Evolutionary conservation across 2,329 filamentous ascomycete species (phyloP).

Genomic region (Metarhizium anisopliae): DNA sequence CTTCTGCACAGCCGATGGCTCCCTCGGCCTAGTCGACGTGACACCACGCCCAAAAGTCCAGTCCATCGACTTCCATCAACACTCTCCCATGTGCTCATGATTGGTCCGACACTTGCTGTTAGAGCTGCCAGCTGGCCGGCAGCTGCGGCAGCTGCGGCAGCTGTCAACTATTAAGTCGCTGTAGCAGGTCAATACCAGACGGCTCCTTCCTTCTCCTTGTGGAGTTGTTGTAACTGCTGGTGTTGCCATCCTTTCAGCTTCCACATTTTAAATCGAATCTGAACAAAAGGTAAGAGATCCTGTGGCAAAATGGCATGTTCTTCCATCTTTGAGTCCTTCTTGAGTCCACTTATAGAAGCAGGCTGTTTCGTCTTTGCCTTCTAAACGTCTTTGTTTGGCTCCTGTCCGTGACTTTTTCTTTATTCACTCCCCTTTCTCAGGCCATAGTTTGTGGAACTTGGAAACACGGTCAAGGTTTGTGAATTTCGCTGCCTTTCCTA

Average conservation of each 20-base stretch:
- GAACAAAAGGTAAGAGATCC: constrained; percentile 5
- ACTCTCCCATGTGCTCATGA: not conserved
- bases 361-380: not conserved
- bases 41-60: not conserved
- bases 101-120: not conserved
- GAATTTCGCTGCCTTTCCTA: not conserved
- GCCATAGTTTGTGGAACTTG: not conserved
- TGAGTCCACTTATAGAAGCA: not conserved
- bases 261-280: constrained; percentile 3
- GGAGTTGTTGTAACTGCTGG: not conserved
- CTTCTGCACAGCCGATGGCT: not conserved
- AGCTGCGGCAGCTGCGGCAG: constrained; percentile 1
- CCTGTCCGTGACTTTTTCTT: not conserved
- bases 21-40: not conserved
- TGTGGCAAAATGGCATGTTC: not conserved
- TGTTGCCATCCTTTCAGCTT: not conserved
- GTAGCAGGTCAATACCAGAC: not conserved
- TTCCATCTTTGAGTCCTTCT: not conserved
- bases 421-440: not conserved
- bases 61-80: not conserved
- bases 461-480: not conserved
- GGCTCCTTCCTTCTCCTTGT: not conserved
- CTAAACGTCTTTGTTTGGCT: not conserved
- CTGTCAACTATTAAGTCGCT: not conserved
- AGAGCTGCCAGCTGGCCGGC: not conserved